These are phyloP conservation scores for Linderniella brevidens DNA, from an alignment of 257 asterid species.

Conservation along the genomic window DNA sequence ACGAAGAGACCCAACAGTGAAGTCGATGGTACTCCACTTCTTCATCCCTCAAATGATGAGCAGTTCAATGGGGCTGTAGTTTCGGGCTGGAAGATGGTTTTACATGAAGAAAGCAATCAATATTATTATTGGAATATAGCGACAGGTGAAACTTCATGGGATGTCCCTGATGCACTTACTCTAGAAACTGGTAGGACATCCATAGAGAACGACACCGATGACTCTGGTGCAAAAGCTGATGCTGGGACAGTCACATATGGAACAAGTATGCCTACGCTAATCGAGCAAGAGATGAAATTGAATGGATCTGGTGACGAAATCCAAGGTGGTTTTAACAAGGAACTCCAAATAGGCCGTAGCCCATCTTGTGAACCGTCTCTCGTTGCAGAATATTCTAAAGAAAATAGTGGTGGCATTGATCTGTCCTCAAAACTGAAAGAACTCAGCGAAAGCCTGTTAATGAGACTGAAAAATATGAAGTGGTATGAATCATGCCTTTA, in stretches of 20 bases:
- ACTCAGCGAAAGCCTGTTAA: conserved; percentile 40
- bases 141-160: conserved; percentile 99
- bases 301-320: conserved; percentile 14
- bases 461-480: conserved; percentile 36
- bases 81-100: conserved; percentile 74
- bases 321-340: conserved; percentile 18
- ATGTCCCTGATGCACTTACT: conserved; percentile 45
- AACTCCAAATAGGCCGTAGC: conserved; percentile 15
- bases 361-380: conserved; percentile 17
- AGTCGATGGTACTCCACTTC: conserved; percentile 14
- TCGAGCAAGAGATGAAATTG: conserved; percentile 7
- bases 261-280: too few relatives aligned
- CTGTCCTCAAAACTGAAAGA: conserved; percentile 32
- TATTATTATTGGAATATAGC: conserved; percentile 80
- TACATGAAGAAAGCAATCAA: conserved; percentile 83
- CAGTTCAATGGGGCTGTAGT: conserved; percentile 26
- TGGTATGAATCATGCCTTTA: conserved; percentile 25
- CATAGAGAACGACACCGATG: neutral
- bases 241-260: conserved; percentile 8
- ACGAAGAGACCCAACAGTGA: conserved; percentile 18
- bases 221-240: conserved; percentile 17
- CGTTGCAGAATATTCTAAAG: conserved; percentile 17
- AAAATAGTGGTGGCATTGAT: conserved; percentile 18
- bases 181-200: conserved; percentile 16
- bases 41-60: conserved; percentile 21